phyloP scores from a whole-genome alignment of 345 rosid species.

The Melaleuca quinquenervia region DNA sequence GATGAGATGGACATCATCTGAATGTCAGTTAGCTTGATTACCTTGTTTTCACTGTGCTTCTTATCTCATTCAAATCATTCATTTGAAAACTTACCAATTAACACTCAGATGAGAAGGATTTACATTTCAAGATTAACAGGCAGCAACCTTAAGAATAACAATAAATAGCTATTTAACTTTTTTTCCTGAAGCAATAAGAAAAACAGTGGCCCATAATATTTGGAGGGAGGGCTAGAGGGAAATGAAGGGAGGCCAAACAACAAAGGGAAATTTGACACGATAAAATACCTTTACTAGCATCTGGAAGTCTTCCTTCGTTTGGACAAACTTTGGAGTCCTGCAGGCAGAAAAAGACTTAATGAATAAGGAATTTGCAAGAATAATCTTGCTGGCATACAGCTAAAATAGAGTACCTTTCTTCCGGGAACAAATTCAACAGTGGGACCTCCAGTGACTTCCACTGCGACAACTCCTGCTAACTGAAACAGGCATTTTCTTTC shows the following conservation, averaged over 20 bases:
- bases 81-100: background rate
- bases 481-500: constrained; percentile 1
- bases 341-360: background rate
- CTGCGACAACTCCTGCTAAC: constrained; percentile 98
- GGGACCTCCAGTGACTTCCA: constrained; percentile 95
- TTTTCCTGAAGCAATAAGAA: background rate
- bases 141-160: background rate
- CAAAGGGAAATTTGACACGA: background rate
- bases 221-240: background rate
- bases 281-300: constrained; percentile 62
- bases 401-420: constrained; percentile 46
- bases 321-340: constrained; percentile 70
- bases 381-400: background rate
- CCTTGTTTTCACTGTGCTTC: background rate
- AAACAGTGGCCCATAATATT: background rate
- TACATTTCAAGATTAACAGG: background rate
- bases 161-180: background rate
- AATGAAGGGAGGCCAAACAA: background rate
- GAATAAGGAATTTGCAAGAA: background rate
- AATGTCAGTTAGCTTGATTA: background rate
- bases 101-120: background rate
- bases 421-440: constrained; percentile 76
- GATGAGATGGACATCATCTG: background rate
- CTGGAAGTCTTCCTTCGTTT: constrained; percentile 84
- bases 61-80: background rate